A percentile compares a stretch with the other conserved stretches of the same genome.
These are phyloP conservation scores for Begonia fuchsioides DNA, from an alignment of 306 rosid genomes.

Conservation along the genomic window DNA sequence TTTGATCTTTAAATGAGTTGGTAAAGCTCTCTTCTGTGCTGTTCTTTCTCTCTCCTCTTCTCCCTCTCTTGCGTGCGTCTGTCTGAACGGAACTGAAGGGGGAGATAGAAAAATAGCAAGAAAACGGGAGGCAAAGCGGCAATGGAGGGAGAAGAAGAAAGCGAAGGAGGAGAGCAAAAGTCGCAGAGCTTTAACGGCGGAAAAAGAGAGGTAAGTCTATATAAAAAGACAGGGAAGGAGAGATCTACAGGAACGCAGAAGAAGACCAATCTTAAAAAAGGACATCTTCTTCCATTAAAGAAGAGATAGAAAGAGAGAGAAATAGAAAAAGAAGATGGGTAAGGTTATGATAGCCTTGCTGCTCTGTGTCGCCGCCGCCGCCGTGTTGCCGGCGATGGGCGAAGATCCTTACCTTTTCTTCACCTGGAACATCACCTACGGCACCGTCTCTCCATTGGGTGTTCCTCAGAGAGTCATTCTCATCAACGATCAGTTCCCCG, in stretches of 20 bases:
- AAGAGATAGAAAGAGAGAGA: slow-evolving; percentile 5
- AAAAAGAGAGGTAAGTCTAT: slow-evolving; percentile 1
- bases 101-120: not conserved
- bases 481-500: slow-evolving; percentile 64
- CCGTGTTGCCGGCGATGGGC: slow-evolving; percentile 9
- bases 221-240: slow-evolving; percentile 19
- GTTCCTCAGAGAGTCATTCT: slow-evolving; percentile 75
- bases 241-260: slow-evolving; percentile 7
- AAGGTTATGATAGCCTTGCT: slow-evolving; percentile 8
- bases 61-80: too few relatives aligned
- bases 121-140: not conserved
- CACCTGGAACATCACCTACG: slow-evolving; percentile 66
- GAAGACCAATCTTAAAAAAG: slow-evolving; percentile 6
- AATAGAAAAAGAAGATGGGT: slow-evolving; percentile 20
- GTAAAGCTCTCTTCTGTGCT: too few relatives aligned
- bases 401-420: slow-evolving; percentile 65
- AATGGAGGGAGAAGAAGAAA: not conserved
- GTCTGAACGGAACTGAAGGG: not conserved
- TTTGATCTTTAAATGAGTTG: too few relatives aligned
- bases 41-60: too few relatives aligned
- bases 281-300: slow-evolving; percentile 25
- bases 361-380: slow-evolving; percentile 22
- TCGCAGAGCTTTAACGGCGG: slow-evolving; percentile 8
- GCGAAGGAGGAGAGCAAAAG: not conserved
- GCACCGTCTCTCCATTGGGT: slow-evolving; percentile 65